Conservation (phyloP, 2,329 filamentous ascomycete species). For the Colletotrichum scovillei region DNA sequence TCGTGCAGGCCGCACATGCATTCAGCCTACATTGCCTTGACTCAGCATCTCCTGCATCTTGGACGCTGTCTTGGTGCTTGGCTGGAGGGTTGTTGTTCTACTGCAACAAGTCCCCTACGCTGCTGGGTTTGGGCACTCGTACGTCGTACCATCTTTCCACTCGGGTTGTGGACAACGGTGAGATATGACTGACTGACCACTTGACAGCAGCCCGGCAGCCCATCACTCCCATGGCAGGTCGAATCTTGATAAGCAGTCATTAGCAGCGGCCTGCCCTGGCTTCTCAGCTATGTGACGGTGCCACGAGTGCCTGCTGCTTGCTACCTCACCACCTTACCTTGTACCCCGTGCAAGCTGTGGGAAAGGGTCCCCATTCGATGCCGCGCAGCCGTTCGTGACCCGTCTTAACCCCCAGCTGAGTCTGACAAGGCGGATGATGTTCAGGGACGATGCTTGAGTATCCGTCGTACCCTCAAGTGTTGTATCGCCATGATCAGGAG, state of each 20-base stretch:
- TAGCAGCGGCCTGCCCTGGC: background rate
- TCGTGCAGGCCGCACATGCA: slow-evolving; percentile 11
- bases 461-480: background rate
- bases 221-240: too few relatives aligned
- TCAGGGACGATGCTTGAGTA: background rate
- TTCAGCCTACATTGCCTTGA: slow-evolving; percentile 21
- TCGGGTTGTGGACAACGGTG: background rate
- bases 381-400: background rate
- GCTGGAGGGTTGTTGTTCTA: background rate
- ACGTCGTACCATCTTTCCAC: background rate
- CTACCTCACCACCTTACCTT: background rate
- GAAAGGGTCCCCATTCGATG: background rate
- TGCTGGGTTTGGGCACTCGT: background rate
- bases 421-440: slow-evolving; percentile 1
- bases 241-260: too few relatives aligned
- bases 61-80: background rate
- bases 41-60: slow-evolving; percentile 22
- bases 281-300: background rate
- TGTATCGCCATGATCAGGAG: background rate
- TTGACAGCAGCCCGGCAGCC: background rate
- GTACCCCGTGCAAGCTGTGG: background rate
- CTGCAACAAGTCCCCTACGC: background rate
- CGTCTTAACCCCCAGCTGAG: background rate
- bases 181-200: background rate
- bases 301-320: background rate